These are phyloP conservation scores for Helotiales sp. DNA, from an alignment of 2,329 filamentous ascomycete genomes.

Conservation along the genomic window DNA sequence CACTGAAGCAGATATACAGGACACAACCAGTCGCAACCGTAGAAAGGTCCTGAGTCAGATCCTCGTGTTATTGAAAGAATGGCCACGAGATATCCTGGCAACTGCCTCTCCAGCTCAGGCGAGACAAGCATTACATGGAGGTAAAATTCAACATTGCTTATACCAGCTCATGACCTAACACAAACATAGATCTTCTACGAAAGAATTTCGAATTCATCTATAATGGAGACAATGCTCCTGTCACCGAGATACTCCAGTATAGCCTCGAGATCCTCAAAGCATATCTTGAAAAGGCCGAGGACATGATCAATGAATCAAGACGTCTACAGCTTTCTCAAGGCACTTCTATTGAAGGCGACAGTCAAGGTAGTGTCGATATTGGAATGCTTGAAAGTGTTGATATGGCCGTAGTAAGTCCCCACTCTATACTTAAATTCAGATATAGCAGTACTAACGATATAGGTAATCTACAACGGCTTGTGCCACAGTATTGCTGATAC, in stretches of 20 bases:
- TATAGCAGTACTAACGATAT: slow-evolving; percentile 18
- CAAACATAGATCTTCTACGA: slow-evolving; percentile 5
- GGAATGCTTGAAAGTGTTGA: slow-evolving; percentile 26
- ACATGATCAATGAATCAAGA: slow-evolving; percentile 11
- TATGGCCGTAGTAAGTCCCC: slow-evolving; percentile 24
- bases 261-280: slow-evolving; percentile 2
- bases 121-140: slow-evolving; percentile 23
- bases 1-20: slow-evolving; percentile 9
- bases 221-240: slow-evolving; percentile 1
- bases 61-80: slow-evolving; percentile 18
- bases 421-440: not conserved
- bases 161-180: slow-evolving; percentile 7
- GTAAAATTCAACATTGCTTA: slow-evolving; percentile 13
- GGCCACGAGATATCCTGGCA: slow-evolving; percentile 18
- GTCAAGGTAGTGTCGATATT: slow-evolving; percentile 27
- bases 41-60: slow-evolving; percentile 16
- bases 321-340: not conserved
- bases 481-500: not conserved
- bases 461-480: slow-evolving; percentile 13
- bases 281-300: slow-evolving; percentile 23
- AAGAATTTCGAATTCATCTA: slow-evolving; percentile 4
- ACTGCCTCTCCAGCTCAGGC: slow-evolving; percentile 20
- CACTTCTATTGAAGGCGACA: slow-evolving; percentile 25
- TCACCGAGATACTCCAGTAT: not conserved
- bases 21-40: slow-evolving; percentile 11